A percentile compares a stretch with the other conserved stretches of the same genome.
Evolutionary conservation across 164 flowering plant genomes (phyloP).

Genomic region (Pachysandra terminalis): DNA sequence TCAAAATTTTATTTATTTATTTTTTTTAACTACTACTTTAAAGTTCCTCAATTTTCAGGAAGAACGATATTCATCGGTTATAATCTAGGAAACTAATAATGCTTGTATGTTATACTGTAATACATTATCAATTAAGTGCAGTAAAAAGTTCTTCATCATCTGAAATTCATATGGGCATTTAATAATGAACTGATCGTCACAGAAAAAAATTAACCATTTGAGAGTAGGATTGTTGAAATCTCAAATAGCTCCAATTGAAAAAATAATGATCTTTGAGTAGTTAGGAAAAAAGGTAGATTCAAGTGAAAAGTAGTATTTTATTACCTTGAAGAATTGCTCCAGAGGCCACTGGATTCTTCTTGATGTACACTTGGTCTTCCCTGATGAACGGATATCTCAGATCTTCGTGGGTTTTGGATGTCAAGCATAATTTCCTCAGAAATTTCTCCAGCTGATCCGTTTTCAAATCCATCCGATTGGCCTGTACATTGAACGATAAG

Average conservation of each 20-base stretch:
- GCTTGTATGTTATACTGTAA: background rate
- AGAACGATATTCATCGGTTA: background rate
- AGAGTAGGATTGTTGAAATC: too few relatives aligned
- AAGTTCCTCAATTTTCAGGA: background rate
- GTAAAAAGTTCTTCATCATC: background rate
- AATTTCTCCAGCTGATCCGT: slow-evolving; percentile 80
- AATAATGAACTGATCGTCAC: background rate
- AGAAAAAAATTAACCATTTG: too few relatives aligned
- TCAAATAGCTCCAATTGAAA: too few relatives aligned
- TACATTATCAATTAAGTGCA: background rate
- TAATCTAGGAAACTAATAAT: background rate
- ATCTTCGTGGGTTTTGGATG: slow-evolving; percentile 38
- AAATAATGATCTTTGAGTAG: background rate
- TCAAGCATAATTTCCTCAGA: slow-evolving; percentile 63
- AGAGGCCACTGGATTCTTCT: slow-evolving; percentile 57
- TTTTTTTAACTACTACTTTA: too few relatives aligned
- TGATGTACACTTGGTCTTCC: slow-evolving; percentile 37
- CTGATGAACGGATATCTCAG: slow-evolving; percentile 37
- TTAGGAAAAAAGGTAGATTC: background rate
- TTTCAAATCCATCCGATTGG: slow-evolving; percentile 62
- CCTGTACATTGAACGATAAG: slow-evolving; percentile 23
- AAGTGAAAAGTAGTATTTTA: background rate
- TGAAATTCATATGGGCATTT: background rate
- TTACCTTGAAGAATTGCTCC: slow-evolving; percentile 97
- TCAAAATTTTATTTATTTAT: too few relatives aligned